phyloP scores from a whole-genome alignment of 768 basidiomycete genomes.

The Rickenella mellea region DNA sequence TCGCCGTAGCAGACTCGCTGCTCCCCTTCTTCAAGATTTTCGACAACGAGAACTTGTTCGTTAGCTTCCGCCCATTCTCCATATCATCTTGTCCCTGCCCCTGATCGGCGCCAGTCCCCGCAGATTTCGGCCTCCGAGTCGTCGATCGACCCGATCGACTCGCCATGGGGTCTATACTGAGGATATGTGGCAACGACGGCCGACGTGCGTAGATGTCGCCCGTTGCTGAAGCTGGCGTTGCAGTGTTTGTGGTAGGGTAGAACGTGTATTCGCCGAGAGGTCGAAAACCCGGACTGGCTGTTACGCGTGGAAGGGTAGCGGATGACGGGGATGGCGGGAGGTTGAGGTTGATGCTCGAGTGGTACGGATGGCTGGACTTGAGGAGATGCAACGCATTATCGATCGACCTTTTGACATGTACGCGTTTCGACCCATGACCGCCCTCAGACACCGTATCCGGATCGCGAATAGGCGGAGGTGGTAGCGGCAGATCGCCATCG shows the following conservation, averaged over 20 bases:
- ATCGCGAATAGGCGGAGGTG: slow-evolving; percentile 25
- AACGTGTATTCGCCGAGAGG: slow-evolving; percentile 40
- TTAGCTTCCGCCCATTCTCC: not conserved
- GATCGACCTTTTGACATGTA: slow-evolving; percentile 72
- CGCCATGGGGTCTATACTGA: not conserved
- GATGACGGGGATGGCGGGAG: slow-evolving; percentile 19
- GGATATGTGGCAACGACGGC: slow-evolving; percentile 60
- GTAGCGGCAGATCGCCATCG: slow-evolving; percentile 44
- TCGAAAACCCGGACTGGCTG: slow-evolving; percentile 24
- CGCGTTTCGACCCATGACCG: slow-evolving; percentile 18
- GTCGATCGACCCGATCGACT: slow-evolving; percentile 20
- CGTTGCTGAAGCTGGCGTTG: slow-evolving; percentile 12
- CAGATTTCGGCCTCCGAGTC: slow-evolving; percentile 57
- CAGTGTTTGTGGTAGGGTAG: slow-evolving; percentile 24
- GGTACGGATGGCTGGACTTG: slow-evolving; percentile 20
- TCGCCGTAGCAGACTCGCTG: not conserved
- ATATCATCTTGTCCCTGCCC: slow-evolving; percentile 21
- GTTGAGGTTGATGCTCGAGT: slow-evolving; percentile 5
- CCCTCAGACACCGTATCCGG: slow-evolving; percentile 14
- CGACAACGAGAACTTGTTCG: slow-evolving; percentile 2
- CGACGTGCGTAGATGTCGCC: slow-evolving; percentile 28
- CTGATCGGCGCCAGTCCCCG: slow-evolving; percentile 55
- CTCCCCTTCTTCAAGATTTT: slow-evolving; percentile 3
- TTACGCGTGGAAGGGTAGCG: slow-evolving; percentile 8
- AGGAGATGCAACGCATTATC: slow-evolving; percentile 58